These are phyloP conservation scores for Alternaria metachromatica DNA, from an alignment of 2,329 filamentous ascomycete species.

Conservation along the genomic window DNA sequence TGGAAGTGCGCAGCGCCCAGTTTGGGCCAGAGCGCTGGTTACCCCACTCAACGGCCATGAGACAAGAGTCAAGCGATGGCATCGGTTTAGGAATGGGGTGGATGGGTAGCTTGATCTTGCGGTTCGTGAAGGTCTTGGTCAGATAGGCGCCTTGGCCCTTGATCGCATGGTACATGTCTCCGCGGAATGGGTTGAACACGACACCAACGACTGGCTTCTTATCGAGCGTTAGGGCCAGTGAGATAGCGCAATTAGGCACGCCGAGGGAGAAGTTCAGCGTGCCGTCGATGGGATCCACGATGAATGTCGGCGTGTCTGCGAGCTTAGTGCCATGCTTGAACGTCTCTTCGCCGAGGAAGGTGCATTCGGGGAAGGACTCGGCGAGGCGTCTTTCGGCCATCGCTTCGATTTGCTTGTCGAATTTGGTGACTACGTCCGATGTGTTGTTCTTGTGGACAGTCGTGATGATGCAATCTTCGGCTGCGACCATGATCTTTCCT, in stretches of 20 bases:
- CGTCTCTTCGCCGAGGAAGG: slow-evolving; percentile 50
- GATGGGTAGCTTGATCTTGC: slow-evolving; percentile 36
- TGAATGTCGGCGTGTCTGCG: slow-evolving; percentile 40
- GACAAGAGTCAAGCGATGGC: slow-evolving; percentile 37
- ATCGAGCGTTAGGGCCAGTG: slow-evolving; percentile 39
- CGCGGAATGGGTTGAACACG: slow-evolving; percentile 45
- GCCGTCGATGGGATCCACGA: slow-evolving; percentile 50
- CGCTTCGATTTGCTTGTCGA: slow-evolving; percentile 61
- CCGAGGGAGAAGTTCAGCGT: slow-evolving; percentile 50
- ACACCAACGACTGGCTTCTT: slow-evolving; percentile 46
- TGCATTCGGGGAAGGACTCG: slow-evolving; percentile 53
- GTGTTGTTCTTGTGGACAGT: slow-evolving; percentile 45
- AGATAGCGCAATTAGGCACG: slow-evolving; percentile 46
- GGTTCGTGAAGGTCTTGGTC: slow-evolving; percentile 25
- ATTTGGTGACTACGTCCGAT: slow-evolving; percentile 62
- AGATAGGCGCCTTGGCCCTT: slow-evolving; percentile 42
- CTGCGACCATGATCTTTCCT: slow-evolving; percentile 43
- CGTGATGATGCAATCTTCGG: slow-evolving; percentile 35
- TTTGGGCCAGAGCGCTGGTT: slow-evolving; percentile 46
- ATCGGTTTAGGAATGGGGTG: slow-evolving; percentile 36
- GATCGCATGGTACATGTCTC: slow-evolving; percentile 45
- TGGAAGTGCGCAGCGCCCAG: slow-evolving; percentile 43
- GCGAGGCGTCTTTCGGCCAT: slow-evolving; percentile 57
- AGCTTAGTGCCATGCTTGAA: slow-evolving; percentile 43
- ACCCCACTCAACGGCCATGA: slow-evolving; percentile 48